Evolutionary conservation across 192 early-diverging fungal species (phyloP).

Genomic region (Nowakowskiella sp.): DNA sequence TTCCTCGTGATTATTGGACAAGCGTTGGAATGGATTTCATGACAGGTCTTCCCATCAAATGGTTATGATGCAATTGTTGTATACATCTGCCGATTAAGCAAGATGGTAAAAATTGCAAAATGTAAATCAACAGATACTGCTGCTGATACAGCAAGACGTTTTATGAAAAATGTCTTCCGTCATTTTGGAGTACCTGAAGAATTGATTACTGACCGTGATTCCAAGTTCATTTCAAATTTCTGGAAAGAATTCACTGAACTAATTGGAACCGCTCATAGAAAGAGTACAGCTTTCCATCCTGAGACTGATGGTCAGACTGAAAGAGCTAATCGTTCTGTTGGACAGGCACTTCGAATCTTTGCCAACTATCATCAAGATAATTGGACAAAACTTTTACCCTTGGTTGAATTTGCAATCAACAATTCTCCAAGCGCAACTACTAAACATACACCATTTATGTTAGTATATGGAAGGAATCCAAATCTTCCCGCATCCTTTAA

Average conservation of each 20-base stretch:
- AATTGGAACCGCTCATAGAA: background rate
- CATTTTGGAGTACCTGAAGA: background rate
- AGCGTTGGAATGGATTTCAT: too few relatives aligned
- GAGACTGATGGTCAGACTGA: background rate
- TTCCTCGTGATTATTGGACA: constrained; percentile 11
- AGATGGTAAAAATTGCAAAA: background rate
- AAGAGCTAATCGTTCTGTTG: background rate
- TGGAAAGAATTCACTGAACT: constrained; percentile 6
- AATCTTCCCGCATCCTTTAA: too few relatives aligned
- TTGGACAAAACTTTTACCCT: constrained; percentile 21
- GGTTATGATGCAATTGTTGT: constrained; percentile 1
- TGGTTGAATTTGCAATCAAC: constrained; percentile 20
- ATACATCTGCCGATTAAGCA: constrained; percentile 3
- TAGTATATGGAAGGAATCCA: too few relatives aligned
- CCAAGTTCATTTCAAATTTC: background rate
- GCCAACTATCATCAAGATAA: constrained; percentile 24
- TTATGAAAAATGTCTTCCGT: background rate
- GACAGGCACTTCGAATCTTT: constrained; percentile 9
- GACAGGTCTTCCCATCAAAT: too few relatives aligned
- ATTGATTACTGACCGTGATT: constrained; percentile 4
- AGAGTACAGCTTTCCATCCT: background rate
- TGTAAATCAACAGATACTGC: background rate
- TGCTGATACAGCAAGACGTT: background rate
- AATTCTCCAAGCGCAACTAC: constrained; percentile 2
- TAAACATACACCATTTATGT: background rate